Percentiles rank a stretch among this genome's conserved stretches.
Conservation (phyloP, 495 filamentous ascomycete genomes). For the Hypoxylon perforatum region DNA sequence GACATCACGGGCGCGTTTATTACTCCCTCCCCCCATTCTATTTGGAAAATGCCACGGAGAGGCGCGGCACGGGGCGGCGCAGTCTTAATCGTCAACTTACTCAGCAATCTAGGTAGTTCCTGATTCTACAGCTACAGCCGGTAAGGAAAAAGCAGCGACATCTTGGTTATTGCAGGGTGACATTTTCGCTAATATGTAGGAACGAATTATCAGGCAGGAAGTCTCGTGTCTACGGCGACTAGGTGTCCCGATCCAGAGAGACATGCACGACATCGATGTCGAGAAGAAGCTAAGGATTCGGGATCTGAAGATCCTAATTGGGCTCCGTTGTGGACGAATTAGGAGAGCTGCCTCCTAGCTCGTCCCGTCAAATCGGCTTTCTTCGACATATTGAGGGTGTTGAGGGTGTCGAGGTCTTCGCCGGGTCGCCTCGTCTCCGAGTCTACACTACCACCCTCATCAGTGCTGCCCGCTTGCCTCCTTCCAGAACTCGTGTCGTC, state of each 20-base stretch:
- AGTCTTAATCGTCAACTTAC: slow-evolving; percentile 11
- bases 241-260: not conserved
- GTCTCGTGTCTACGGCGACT: not conserved
- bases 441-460: not conserved
- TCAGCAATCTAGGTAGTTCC: not conserved
- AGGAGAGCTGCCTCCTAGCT: not conserved
- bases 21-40: slow-evolving; percentile 12
- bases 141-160: not conserved
- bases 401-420: no score
- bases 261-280: not conserved
- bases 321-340: no score
- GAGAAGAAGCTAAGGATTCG: not conserved
- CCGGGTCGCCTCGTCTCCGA: no score
- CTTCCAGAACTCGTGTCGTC: not conserved
- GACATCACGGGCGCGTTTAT: slow-evolving; percentile 18
- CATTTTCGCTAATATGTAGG: not conserved
- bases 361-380: not conserved
- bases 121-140: not conserved
- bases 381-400: not conserved
- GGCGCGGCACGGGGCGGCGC: slow-evolving; percentile 25
- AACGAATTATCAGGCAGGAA: not conserved
- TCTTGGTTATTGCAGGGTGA: not conserved
- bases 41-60: not conserved
- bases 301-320: no score
- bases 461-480: not conserved